Conservation (phyloP, 306 rosid genomes). For the Quercus suber region DNA sequence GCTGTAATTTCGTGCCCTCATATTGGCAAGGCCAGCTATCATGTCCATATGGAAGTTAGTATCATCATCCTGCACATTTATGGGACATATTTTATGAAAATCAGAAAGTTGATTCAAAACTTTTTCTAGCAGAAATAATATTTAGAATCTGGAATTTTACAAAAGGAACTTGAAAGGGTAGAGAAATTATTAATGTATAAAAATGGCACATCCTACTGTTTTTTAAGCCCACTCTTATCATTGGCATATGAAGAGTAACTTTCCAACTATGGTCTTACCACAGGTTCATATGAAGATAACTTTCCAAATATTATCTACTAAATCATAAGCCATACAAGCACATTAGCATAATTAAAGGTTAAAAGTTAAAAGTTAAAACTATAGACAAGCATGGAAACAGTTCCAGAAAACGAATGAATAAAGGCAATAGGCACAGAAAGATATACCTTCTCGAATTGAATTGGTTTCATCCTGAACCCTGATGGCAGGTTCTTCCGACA, state of each 20-base stretch:
- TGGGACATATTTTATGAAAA: constrained; percentile 1
- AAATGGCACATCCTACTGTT: background rate
- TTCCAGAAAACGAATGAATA: background rate
- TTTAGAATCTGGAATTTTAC: background rate
- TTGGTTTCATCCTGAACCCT: constrained; percentile 89
- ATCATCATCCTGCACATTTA: constrained; percentile 81
- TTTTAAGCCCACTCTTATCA: background rate
- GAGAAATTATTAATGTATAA: background rate
- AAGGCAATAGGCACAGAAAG: background rate
- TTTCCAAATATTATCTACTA: background rate
- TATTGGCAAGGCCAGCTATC: constrained; percentile 96
- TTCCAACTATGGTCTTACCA: background rate
- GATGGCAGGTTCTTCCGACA: constrained; percentile 46
- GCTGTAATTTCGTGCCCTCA: constrained; percentile 95
- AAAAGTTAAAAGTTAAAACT: background rate
- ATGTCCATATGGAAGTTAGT: constrained; percentile 93
- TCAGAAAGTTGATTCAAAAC: background rate
- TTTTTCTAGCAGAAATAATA: background rate
- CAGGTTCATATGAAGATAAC: too few species aligned
- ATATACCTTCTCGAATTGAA: constrained; percentile 88
- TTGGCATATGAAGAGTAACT: background rate
- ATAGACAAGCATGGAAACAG: background rate
- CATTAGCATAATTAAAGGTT: background rate
- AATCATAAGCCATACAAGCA: background rate
- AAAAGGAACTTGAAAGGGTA: background rate